phyloP scores from a whole-genome alignment of 169 alveolate genomes.

The Babesia gibsoni region DNA sequence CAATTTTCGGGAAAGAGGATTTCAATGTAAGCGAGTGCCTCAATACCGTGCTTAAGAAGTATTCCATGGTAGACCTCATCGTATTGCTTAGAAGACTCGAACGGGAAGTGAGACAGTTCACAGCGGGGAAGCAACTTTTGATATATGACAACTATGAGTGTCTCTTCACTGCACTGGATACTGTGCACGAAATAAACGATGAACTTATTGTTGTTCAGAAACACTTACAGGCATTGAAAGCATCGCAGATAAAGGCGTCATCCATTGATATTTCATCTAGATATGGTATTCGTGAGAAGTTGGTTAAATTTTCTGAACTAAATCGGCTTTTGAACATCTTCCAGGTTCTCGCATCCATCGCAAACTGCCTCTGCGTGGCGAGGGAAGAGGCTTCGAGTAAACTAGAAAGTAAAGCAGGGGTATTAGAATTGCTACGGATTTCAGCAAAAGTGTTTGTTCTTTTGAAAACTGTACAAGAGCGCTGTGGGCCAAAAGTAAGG shows the following conservation, averaged over 20 bases:
- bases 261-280: conserved; percentile 51
- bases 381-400: not conserved
- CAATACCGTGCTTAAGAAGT: conserved; percentile 31
- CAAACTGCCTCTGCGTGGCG: conserved; percentile 2
- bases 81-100: conserved; percentile 51
- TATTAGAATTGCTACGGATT: not conserved
- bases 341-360: conserved; percentile 26
- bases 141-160: conserved; percentile 66
- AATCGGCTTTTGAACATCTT: conserved; percentile 35
- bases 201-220: conserved; percentile 41
- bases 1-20: conserved; percentile 27
- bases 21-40: conserved; percentile 49
- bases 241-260: conserved; percentile 63
- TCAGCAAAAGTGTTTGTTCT: conserved; percentile 3
- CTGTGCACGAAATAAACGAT: conserved; percentile 48
- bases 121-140: conserved; percentile 62
- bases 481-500: not conserved
- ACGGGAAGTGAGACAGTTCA: conserved; percentile 57
- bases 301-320: conserved; percentile 31
- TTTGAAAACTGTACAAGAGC: not conserved
- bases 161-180: conserved; percentile 63
- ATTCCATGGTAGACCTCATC: conserved; percentile 43
- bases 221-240: conserved; percentile 24
- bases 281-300: conserved; percentile 55
- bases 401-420: not conserved